A percentile compares a stretch with the other conserved stretches of the same genome.
Conservation (phyloP, 148 eudicot genomes). For the Cornus kousa region DNA sequence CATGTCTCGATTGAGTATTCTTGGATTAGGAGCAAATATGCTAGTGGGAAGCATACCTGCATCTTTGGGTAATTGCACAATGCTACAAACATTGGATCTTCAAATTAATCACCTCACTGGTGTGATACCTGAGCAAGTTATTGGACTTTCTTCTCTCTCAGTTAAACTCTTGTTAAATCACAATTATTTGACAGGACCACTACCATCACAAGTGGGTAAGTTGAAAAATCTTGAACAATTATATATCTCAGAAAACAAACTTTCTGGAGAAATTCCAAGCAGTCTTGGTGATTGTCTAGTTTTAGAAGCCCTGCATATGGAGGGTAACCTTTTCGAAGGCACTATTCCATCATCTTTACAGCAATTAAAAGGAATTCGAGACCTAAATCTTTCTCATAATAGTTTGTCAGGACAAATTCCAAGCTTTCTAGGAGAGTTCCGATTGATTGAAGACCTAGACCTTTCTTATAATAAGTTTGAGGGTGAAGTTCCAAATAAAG, state of each 20-base stretch:
- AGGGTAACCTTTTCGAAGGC: conserved; percentile 16
- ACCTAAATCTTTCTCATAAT: conserved; percentile 17
- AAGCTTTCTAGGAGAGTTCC: background rate
- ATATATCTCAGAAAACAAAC: conserved; percentile 2
- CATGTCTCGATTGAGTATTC: background rate
- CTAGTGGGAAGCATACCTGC: conserved; percentile 19
- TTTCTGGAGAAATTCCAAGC: conserved; percentile 14
- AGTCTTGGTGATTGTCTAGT: conserved; percentile 3
- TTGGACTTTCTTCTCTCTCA: background rate
- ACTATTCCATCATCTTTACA: conserved; percentile 9
- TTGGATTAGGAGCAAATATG: background rate
- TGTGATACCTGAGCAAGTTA: background rate
- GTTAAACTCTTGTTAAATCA: background rate
- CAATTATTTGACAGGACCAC: background rate
- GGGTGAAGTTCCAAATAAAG: conserved; percentile 19
- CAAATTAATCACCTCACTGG: conserved; percentile 4
- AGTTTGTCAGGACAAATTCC: conserved; percentile 20
- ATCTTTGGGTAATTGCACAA: conserved; percentile 13
- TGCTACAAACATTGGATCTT: background rate
- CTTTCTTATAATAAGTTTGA: conserved; percentile 18
- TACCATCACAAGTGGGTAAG: conserved; percentile 14
- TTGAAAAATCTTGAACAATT: background rate
- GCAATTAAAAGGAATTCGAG: background rate
- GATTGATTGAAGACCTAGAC: background rate
- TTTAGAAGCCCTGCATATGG: background rate